Evolutionary conservation across 2,329 filamentous ascomycete species (phyloP).

Genomic region (Fusarium miscanthi): DNA sequence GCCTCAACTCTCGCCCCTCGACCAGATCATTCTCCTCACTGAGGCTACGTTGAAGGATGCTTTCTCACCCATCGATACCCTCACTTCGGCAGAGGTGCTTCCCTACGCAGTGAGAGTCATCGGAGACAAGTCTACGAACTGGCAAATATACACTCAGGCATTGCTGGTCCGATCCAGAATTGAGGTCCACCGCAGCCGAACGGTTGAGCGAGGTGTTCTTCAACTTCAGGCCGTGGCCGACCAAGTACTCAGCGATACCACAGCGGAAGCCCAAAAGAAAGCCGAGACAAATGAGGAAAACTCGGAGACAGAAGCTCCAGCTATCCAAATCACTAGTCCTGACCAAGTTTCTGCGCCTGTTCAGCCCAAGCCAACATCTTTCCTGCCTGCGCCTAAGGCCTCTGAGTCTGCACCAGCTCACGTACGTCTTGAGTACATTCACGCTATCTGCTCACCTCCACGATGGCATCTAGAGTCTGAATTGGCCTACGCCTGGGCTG

Average conservation of each 20-base stretch:
- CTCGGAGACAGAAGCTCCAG: constrained; percentile 53
- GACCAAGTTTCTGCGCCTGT: constrained; percentile 46
- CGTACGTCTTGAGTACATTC: constrained; percentile 84
- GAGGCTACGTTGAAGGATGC: constrained; percentile 91
- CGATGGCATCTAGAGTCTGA: constrained; percentile 96
- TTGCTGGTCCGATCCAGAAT: constrained; percentile 89
- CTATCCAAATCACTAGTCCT: constrained; percentile 58
- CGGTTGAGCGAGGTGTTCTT: constrained; percentile 87
- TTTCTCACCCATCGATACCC: constrained; percentile 80
- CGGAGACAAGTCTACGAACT: constrained; percentile 90
- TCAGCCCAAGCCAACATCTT: constrained; percentile 71
- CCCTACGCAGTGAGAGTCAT: constrained; percentile 92
- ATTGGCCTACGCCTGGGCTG: constrained; percentile 91
- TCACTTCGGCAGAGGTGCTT: constrained; percentile 93
- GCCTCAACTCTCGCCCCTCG: constrained; percentile 82
- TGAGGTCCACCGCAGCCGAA: constrained; percentile 87
- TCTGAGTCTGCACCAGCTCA: constrained; percentile 82
- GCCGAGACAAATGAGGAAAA: constrained; percentile 39
- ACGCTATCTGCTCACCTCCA: constrained; percentile 84
- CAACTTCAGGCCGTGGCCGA: constrained; percentile 96
- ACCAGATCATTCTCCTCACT: constrained; percentile 90
- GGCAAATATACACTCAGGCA: constrained; percentile 97
- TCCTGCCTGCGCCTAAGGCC: constrained; percentile 80
- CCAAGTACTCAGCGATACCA: constrained; percentile 90
- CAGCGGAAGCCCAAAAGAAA: constrained; percentile 49